Evolutionary conservation across 2,329 filamentous ascomycete species (phyloP), one percentile per base, ranked within the genome.

Genomic region (Blumeriella jaapii): DNA sequence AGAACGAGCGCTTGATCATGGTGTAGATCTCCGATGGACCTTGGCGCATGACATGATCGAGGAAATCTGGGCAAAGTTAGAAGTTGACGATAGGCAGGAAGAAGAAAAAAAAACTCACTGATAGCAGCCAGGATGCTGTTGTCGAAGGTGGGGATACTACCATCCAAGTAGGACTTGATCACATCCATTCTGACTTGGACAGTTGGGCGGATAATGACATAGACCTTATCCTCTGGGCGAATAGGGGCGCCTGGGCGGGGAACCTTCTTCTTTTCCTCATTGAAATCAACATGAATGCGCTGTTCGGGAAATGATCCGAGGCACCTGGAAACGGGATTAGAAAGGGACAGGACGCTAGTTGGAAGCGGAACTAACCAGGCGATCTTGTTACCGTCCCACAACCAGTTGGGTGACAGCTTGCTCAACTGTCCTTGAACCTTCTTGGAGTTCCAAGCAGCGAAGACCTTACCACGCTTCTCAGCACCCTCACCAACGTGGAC

Each of bases 21-120:
- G 78, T 65, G 50, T 84, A 74, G 2, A 66, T 61, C 49, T 74
- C 61, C 0, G 78, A 78, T 0, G 91, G 85, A n/a, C 63, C 68
- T 56, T 93, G 76, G 4, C 91, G 82, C 36, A 98, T 65, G 6
- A 89, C 64, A 53, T 98, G 91, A 45, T 98, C 91, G 4, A 95
- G 64, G 52, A 95, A 95, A 55, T 82, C 68, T 72, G 22, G 6
- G 17, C 34, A 30, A 11, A 9, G 11, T 47, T 31, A 42, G 26
- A 11, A 13, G 15, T 29, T 31, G 29, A 10, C 18, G 20, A 28
- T 30, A 12, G 19, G 34, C 13, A 11, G 6, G 27, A 20, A 13
- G 6, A 4, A 19, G 17, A 5, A 11, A 4, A 9, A 22, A 30
- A 10, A 10, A 61, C 64, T 59, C 56, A 73, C 68, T 94, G 57